Percentiles rank a stretch among this genome's conserved stretches.
Conservation (phyloP, 176 grass and related monocot species). For the Oryza meyeriana region DNA sequence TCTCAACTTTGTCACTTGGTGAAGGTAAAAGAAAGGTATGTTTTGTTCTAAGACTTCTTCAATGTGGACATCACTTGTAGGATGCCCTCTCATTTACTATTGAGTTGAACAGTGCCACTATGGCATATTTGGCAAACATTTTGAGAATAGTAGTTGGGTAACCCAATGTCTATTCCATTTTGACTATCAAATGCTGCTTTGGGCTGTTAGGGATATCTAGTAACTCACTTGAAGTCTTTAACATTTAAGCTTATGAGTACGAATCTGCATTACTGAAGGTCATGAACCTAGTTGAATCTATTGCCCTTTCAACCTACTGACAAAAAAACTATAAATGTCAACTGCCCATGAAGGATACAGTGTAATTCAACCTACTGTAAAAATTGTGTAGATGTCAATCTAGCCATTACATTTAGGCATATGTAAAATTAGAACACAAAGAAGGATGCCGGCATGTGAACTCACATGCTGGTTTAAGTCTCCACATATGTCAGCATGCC, state of each 20-base stretch:
- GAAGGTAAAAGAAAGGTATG: slow-evolving; percentile 59
- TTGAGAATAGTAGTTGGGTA: not conserved
- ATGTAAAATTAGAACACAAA: not conserved
- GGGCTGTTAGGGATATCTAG: not conserved
- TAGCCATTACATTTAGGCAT: not conserved
- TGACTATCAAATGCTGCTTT: not conserved
- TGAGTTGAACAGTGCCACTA: not conserved
- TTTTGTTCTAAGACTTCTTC: not conserved
- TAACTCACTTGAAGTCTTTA: not conserved
- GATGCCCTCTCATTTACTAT: not conserved
- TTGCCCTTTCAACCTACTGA: too few relatives aligned
- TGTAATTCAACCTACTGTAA: too few relatives aligned
- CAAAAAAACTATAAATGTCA: too few relatives aligned
- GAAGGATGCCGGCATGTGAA: not conserved
- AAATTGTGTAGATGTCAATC: too few relatives aligned
- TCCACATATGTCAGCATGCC: not conserved
- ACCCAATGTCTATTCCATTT: not conserved
- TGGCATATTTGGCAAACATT: not conserved
- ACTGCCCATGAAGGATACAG: too few relatives aligned
- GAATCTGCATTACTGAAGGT: not conserved
- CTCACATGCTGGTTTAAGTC: not conserved
- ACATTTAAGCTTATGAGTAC: not conserved
- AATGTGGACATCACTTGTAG: not conserved
- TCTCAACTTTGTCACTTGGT: slow-evolving; percentile 74
- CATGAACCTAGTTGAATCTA: not conserved